These are phyloP conservation scores for Pilasporangium apinafurcum DNA, from an alignment of 352 stramenopile species.

Conservation along the genomic window DNA sequence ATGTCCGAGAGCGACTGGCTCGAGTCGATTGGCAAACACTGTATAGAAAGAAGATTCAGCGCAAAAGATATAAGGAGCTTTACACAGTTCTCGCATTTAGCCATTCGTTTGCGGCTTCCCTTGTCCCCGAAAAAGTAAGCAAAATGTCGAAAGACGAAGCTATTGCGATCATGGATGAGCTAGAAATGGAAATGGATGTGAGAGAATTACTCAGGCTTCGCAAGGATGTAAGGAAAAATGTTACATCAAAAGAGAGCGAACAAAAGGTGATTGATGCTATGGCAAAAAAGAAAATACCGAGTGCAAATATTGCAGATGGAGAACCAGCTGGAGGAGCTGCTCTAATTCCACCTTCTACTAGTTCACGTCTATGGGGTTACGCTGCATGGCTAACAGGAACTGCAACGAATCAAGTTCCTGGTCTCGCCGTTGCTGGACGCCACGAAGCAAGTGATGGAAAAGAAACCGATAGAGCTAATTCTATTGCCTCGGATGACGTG, in stretches of 20 bases:
- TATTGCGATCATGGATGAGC: constrained; percentile 42
- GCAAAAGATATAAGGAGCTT: constrained; percentile 54
- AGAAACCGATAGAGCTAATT: background rate
- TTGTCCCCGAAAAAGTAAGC: constrained; percentile 33
- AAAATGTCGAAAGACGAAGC: constrained; percentile 43
- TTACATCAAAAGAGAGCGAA: constrained; percentile 20
- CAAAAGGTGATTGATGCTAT: constrained; percentile 25
- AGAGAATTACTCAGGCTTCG: constrained; percentile 64
- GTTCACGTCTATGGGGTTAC: constrained; percentile 64
- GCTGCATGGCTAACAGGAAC: constrained; percentile 48
- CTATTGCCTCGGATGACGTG: constrained; percentile 27
- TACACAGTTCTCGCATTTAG: constrained; percentile 23
- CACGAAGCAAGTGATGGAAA: too few species aligned
- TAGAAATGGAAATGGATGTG: constrained; percentile 67
- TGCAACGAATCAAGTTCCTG: background rate
- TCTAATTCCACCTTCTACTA: constrained; percentile 19
- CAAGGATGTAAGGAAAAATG: constrained; percentile 33
- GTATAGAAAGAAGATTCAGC: constrained; percentile 20
- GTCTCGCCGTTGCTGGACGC: too few species aligned
- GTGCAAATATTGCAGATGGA: constrained; percentile 1
- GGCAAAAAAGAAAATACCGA: constrained; percentile 1
- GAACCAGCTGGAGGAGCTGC: background rate
- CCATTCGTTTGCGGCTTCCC: constrained; percentile 16
- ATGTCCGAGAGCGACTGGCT: constrained; percentile 62
- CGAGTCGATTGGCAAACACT: constrained; percentile 64